Percentiles rank a stretch among this genome's conserved stretches.
phyloP scores from a whole-genome alignment of 768 basidiomycete genomes.

The Lenzites betulinus region DNA sequence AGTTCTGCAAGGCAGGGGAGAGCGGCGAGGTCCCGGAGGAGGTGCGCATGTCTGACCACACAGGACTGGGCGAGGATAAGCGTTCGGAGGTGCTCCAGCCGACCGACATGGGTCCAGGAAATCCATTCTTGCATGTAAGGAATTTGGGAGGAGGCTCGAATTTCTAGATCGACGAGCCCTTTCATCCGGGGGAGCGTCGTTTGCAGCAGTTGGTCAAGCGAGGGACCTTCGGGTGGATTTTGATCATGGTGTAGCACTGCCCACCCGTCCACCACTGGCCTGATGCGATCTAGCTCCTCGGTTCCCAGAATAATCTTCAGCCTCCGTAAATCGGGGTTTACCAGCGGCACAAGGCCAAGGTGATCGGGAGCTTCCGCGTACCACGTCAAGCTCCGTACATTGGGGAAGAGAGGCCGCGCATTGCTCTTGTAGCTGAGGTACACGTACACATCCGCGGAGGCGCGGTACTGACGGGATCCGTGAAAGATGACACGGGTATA shows the following conservation, averaged over 20 bases:
- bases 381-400: not conserved
- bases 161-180: not conserved
- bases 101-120: not conserved
- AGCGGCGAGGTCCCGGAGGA: not conserved
- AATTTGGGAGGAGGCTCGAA: not conserved
- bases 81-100: not conserved
- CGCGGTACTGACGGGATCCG: not conserved
- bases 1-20: not conserved
- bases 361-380: not conserved
- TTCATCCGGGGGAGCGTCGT: not conserved
- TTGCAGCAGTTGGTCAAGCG: not conserved
- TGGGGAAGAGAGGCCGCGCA: conserved; percentile 1
- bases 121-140: not conserved
- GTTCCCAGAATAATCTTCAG: not conserved
- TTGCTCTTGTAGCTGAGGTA: not conserved
- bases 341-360: not conserved
- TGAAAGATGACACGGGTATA: not conserved
- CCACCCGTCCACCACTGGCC: not conserved
- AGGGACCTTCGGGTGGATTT: not conserved
- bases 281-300: not conserved
- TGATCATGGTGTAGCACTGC: not conserved
- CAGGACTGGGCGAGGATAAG: not conserved
- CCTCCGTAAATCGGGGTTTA: not conserved
- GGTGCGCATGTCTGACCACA: not conserved
- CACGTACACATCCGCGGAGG: not conserved